Percentiles rank a stretch among this genome's conserved stretches.
Conservation (phyloP, 129 eudicot genomes). For the Solidago caesia region DNA sequence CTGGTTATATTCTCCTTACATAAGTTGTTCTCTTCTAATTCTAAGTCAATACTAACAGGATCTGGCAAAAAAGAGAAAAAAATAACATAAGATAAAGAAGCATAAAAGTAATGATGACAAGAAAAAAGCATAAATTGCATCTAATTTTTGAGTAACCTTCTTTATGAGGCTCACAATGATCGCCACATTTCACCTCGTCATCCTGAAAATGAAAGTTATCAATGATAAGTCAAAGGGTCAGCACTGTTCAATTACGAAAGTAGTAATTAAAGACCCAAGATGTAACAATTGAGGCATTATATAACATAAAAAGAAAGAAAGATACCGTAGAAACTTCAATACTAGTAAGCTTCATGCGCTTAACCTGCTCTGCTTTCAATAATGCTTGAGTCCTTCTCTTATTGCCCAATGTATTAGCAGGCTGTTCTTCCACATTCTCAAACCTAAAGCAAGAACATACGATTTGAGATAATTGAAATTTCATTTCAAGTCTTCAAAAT, state of each 20-base stretch:
- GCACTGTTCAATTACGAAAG: slow-evolving; percentile 8
- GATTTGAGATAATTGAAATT: slow-evolving; percentile 15
- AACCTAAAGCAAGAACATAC: slow-evolving; percentile 44
- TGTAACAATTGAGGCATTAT: slow-evolving; percentile 4
- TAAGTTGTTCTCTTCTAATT: slow-evolving; percentile 10
- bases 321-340: slow-evolving; percentile 41
- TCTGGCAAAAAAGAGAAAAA: background rate
- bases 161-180: slow-evolving; percentile 29
- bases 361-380: slow-evolving; percentile 46
- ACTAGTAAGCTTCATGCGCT: slow-evolving; percentile 53
- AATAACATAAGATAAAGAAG: too few relatives aligned
- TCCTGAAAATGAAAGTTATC: slow-evolving; percentile 41
- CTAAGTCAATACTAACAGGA: slow-evolving; percentile 11
- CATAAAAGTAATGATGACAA: background rate
- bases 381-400: slow-evolving; percentile 61
- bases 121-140: background rate
- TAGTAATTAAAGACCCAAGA: background rate
- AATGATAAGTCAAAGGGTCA: slow-evolving; percentile 1
- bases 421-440: slow-evolving; percentile 50
- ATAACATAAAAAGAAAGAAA: background rate
- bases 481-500: slow-evolving; percentile 1
- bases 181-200: slow-evolving; percentile 30
- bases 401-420: slow-evolving; percentile 30
- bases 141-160: slow-evolving; percentile 38
- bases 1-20: background rate